phyloP scores from a whole-genome alignment of 176 grass and related monocot genomes.

The Phoenix dactylifera region DNA sequence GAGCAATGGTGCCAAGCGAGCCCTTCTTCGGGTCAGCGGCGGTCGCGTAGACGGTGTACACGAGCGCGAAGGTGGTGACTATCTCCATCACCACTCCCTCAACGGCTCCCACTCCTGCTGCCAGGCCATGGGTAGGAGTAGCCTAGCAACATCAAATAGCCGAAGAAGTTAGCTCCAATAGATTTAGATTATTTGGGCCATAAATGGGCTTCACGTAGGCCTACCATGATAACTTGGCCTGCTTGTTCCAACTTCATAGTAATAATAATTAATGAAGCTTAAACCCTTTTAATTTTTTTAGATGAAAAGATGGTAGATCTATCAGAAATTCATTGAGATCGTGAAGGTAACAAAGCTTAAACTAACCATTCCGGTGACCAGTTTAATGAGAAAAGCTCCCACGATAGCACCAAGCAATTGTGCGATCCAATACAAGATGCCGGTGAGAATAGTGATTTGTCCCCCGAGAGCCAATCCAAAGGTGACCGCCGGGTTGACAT shows the following conservation, averaged over 20 bases:
- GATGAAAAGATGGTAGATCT: too few species aligned
- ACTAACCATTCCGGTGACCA: neutral
- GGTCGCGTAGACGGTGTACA: conserved; percentile 10
- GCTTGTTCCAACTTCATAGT: too few species aligned
- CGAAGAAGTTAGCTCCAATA: neutral
- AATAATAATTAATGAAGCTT: too few species aligned
- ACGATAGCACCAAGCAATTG: conserved; percentile 2
- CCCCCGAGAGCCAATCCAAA: conserved; percentile 7
- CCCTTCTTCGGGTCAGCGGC: conserved; percentile 6
- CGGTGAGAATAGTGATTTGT: conserved; percentile 6
- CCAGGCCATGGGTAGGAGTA: conserved; percentile 1
- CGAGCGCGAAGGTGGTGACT: conserved; percentile 11
- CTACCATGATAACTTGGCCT: too few species aligned
- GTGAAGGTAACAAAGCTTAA: too few species aligned
- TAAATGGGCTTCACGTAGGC: too few species aligned
- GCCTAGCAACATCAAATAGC: neutral
- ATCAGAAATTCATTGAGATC: too few species aligned
- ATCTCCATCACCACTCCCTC: conserved; percentile 14
- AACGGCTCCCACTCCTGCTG: neutral
- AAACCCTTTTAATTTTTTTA: too few species aligned
- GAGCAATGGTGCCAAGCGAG: conserved; percentile 4
- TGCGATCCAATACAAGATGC: conserved; percentile 3
- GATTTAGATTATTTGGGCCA: too few species aligned
- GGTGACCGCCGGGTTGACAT: conserved; percentile 11
- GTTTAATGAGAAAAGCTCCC: conserved; percentile 5